Percentiles rank a stretch among this genome's conserved stretches.
These are phyloP conservation scores for Daedaleopsis sinensis DNA, from an alignment of 768 basidiomycete species.

Conservation along the genomic window DNA sequence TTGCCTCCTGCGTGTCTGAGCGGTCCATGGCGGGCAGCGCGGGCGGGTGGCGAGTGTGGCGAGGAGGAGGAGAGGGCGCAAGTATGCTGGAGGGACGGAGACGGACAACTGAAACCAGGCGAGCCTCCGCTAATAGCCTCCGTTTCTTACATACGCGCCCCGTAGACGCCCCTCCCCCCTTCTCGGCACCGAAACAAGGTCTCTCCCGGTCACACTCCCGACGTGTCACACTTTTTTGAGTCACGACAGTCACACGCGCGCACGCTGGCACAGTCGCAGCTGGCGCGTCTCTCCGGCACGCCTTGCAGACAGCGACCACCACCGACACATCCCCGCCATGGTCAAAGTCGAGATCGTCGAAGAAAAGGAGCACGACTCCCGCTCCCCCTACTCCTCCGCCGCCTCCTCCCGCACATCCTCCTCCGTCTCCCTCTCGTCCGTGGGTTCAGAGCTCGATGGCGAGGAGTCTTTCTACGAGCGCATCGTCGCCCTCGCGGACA, in stretches of 20 bases:
- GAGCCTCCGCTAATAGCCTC: conserved; percentile 17
- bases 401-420: conserved; percentile 75
- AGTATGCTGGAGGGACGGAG: not conserved
- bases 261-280: not conserved
- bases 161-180: conserved; percentile 16
- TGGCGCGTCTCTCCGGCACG: too few relatives aligned
- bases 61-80: conserved; percentile 6
- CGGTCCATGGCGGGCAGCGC: conserved; percentile 17
- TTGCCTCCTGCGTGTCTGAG: conserved; percentile 14
- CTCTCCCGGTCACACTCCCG: conserved; percentile 9
- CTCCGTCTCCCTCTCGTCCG: conserved; percentile 76
- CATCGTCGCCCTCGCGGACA: conserved; percentile 90
- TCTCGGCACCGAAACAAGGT: conserved; percentile 20
- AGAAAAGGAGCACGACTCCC: conserved; percentile 64
- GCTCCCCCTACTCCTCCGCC: conserved; percentile 74
- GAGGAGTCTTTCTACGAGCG: conserved; percentile 91
- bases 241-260: not conserved
- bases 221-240: conserved; percentile 8
- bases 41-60: conserved; percentile 7
- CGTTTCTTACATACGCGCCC: conserved; percentile 17
- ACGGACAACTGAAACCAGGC: conserved; percentile 15
- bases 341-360: conserved; percentile 93
- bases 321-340: conserved; percentile 50
- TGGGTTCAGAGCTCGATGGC: conserved; percentile 67
- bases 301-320: conserved; percentile 3